Base-by-base conservation (phyloP, 2,329 filamentous ascomycete species). In the Apiospora saccharicola region DNA sequence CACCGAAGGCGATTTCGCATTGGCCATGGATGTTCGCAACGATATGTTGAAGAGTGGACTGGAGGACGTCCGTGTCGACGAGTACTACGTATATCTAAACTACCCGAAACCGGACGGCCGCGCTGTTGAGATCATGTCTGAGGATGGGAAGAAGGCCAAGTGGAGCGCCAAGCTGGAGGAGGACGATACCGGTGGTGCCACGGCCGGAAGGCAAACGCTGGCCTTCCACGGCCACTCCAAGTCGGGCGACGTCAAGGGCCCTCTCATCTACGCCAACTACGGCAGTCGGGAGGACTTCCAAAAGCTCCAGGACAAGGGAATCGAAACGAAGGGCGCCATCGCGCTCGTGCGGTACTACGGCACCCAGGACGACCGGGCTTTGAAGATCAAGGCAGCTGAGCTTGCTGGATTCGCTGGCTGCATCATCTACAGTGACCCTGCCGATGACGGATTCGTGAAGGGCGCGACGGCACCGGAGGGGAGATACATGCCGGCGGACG, bases 341-440 rank as follows among this genome's bases (percentile, higher is more conserved):
- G 95, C 92, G 1, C 85, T 99, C 46, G 93, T 98, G 26, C 89
- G 94, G 72, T 93, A 96, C 80, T 91, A 93, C 76, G 94, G 94
- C 46, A 90, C 90, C 0, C 90, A 96, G 78, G 85, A 85, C 2
- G 93, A 97, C 79, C 86, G 89, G 7, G 93, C 90, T 1, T 83
- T 97, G 77, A 98, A 98, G 82, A 89, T 99, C 78, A 97, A 96
- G 83, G 93, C 94, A 13, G 96, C 96, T 0, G 94, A 98, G 82
- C 81, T 94, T 77, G 94, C 93, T 19, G 96, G 96, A 1, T 96
- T 95, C 75, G 90, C 88, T 1, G 96, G 96, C 19, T 97, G 94
- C 78, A 89, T 99, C 71, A 93, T 98, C 72, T 99, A 98, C 84
- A 97, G 92, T 70, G 96, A 98, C 80, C 96, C 96, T 0, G 87